phyloP scores from a whole-genome alignment of 163 green algal genomes.

The Chlorella variabilis region DNA sequence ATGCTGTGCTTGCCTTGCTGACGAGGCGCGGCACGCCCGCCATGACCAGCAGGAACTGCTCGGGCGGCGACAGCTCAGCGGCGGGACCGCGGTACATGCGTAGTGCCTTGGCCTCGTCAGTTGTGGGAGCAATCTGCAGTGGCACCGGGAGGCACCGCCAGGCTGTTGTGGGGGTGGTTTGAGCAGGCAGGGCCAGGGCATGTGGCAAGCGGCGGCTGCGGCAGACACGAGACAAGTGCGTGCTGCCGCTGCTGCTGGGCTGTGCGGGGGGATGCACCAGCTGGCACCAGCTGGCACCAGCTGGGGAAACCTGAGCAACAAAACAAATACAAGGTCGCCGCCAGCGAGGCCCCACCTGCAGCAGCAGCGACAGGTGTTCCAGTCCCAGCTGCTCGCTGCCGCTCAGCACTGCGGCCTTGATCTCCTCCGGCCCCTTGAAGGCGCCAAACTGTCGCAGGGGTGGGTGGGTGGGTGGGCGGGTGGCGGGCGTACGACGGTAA shows the following conservation, averaged over 20 bases:
- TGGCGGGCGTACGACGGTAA: too few relatives aligned
- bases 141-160: too few relatives aligned
- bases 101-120: slow-evolving; percentile 62
- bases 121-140: slow-evolving; percentile 61
- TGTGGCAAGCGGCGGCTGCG: too few relatives aligned
- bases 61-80: slow-evolving; percentile 61
- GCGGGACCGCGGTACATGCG: slow-evolving; percentile 38
- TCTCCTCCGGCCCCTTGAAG: slow-evolving; percentile 42
- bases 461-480: too few relatives aligned
- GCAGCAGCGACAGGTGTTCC: slow-evolving; percentile 64
- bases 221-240: too few relatives aligned
- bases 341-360: slow-evolving; percentile 52
- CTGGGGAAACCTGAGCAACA: too few relatives aligned
- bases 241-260: too few relatives aligned
- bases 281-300: too few relatives aligned
- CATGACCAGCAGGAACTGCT: slow-evolving; percentile 70
- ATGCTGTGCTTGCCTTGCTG: slow-evolving; percentile 64
- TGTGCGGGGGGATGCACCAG: too few relatives aligned
- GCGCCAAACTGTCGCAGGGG: slow-evolving; percentile 62
- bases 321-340: too few relatives aligned
- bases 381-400: slow-evolving; percentile 52
- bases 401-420: slow-evolving; percentile 48
- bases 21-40: slow-evolving; percentile 61
- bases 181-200: too few relatives aligned
- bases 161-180: too few relatives aligned